Evolutionary conservation across 768 basidiomycete genomes (phyloP).

Genomic region (Phaffia australis): DNA sequence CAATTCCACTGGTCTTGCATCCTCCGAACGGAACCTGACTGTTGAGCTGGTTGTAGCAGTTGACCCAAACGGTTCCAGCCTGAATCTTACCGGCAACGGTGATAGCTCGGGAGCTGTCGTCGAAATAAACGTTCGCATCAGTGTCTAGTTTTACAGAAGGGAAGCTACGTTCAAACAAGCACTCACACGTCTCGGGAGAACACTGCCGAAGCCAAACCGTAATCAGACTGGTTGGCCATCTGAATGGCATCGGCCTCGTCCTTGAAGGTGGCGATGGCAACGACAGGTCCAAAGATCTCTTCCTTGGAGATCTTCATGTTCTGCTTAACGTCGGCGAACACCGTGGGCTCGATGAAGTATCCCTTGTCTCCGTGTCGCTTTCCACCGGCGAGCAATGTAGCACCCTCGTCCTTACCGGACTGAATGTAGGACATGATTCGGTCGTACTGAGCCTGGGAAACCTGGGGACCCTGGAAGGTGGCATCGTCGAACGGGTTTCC

Average conservation of each 20-base stretch:
- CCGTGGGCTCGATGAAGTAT: slow-evolving; percentile 75
- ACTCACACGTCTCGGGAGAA: slow-evolving; percentile 54
- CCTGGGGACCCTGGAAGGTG: slow-evolving; percentile 63
- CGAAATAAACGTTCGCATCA: not conserved
- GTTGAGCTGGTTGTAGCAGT: slow-evolving; percentile 52
- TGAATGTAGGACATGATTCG: slow-evolving; percentile 63
- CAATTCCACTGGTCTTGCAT: slow-evolving; percentile 69
- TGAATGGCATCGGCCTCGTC: slow-evolving; percentile 73
- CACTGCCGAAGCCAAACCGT: slow-evolving; percentile 78
- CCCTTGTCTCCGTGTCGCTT: slow-evolving; percentile 55
- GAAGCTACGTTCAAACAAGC: not conserved
- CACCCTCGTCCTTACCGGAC: slow-evolving; percentile 53
- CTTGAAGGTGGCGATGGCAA: slow-evolving; percentile 69
- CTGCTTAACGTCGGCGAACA: slow-evolving; percentile 24
- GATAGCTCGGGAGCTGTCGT: slow-evolving; percentile 54
- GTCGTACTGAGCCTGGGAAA: slow-evolving; percentile 47
- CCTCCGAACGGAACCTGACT: slow-evolving; percentile 85
- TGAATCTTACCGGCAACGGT: slow-evolving; percentile 60
- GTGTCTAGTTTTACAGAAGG: not conserved
- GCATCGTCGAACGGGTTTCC: slow-evolving; percentile 58
- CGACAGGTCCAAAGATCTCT: slow-evolving; percentile 70
- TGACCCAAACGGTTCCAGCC: slow-evolving; percentile 56
- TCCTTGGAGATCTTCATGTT: slow-evolving; percentile 70
- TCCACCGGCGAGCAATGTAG: slow-evolving; percentile 56
- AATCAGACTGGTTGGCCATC: slow-evolving; percentile 75